A percentile compares a stretch with the other conserved stretches of the same genome.
phyloP scores from a whole-genome alignment of 441 rosid genomes.

The Mallotus japonicus region DNA sequence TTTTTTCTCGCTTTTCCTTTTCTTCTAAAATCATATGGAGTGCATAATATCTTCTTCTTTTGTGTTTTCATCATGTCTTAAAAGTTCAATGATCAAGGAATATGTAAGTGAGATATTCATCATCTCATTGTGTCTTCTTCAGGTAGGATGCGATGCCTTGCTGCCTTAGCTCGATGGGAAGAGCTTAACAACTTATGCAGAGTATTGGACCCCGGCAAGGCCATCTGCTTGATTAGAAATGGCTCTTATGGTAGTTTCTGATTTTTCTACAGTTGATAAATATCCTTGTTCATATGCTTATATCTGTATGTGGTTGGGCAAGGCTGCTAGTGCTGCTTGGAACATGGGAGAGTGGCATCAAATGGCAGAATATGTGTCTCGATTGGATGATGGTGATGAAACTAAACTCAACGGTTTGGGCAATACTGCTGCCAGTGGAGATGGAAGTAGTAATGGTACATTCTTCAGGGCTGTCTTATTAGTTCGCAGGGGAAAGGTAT shows the following conservation, averaged over 20 bases:
- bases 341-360: conserved; percentile 99
- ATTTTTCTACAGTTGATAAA: conserved; percentile 19
- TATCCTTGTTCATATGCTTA: conserved; percentile 33
- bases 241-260: conserved; percentile 93
- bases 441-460: conserved; percentile 98
- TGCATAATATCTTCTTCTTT: neutral
- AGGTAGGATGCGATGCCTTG: conserved; percentile 99
- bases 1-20: neutral
- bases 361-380: conserved; percentile 97
- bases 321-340: conserved; percentile 99
- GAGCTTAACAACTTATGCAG: conserved; percentile 97
- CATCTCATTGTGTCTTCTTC: conserved; percentile 7
- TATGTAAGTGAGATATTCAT: neutral
- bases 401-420: conserved; percentile 87
- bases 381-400: conserved; percentile 99
- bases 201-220: conserved; percentile 99
- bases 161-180: conserved; percentile 99
- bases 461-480: conserved; percentile 95
- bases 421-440: conserved; percentile 86
- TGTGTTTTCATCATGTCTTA: neutral
- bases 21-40: neutral
- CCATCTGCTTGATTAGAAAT: conserved; percentile 96
- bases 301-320: conserved; percentile 27
- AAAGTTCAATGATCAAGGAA: neutral
- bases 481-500: conserved; percentile 88